Evolutionary conservation across 768 basidiomycete genomes (phyloP).

Genomic region (Lactarius sanguifluus): DNA sequence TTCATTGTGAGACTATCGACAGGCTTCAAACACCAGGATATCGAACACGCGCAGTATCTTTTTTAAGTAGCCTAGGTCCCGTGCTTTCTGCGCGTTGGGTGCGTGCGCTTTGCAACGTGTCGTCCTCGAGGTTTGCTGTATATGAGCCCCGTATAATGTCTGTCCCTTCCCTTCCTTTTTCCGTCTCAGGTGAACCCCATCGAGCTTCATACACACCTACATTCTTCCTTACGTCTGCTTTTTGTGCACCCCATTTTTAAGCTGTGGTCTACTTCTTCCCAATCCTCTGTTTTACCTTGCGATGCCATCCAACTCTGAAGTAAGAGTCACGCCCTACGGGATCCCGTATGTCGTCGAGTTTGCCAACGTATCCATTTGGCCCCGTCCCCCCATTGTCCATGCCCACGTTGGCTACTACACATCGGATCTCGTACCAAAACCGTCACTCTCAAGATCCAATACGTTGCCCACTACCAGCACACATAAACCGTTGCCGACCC

Average conservation of each 20-base stretch:
- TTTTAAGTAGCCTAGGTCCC: not conserved
- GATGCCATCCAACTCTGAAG: conserved; percentile 31
- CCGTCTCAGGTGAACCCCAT: conserved; percentile 15
- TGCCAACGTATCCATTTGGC: conserved; percentile 37
- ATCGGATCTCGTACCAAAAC: conserved; percentile 6
- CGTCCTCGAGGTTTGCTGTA: conserved; percentile 22
- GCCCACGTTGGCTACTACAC: conserved; percentile 2
- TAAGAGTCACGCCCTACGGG: conserved; percentile 38
- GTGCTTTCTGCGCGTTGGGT: conserved; percentile 10
- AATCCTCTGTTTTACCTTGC: conserved; percentile 21
- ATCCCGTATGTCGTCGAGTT: conserved; percentile 41
- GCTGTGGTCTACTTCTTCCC: conserved; percentile 9
- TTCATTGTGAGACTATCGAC: not conserved
- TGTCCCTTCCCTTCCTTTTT: conserved; percentile 10
- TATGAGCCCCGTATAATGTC: conserved; percentile 7
- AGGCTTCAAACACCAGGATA: not conserved
- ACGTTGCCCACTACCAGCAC: conserved; percentile 24
- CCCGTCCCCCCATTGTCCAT: conserved; percentile 18
- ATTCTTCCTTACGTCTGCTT: conserved; percentile 11
- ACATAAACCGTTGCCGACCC: conserved; percentile 25
- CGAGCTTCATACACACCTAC: conserved; percentile 12
- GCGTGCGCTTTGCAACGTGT: conserved; percentile 23
- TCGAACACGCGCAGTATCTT: not conserved
- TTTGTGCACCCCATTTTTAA: conserved; percentile 23
- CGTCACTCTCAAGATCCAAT: conserved; percentile 23